These are phyloP conservation scores for Kodamaea fukazawae DNA, from an alignment of 805 yeast genomes.

Conservation along the genomic window DNA sequence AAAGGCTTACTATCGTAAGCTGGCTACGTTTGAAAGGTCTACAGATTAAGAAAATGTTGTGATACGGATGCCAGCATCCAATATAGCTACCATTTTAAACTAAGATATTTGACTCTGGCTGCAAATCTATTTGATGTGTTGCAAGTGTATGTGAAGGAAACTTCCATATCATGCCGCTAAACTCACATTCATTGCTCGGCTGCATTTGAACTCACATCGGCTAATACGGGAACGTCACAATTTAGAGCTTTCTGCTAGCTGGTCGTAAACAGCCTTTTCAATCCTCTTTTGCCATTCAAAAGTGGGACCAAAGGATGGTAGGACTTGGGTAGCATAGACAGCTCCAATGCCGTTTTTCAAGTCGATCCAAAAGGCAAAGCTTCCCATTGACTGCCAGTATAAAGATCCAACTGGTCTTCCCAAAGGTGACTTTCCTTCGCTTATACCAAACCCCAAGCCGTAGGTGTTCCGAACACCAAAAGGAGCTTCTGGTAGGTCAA, in stretches of 20 bases:
- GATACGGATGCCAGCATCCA: no score
- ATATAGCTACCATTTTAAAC: no score
- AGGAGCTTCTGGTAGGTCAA: slow-evolving; percentile 6
- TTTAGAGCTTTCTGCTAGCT: slow-evolving; percentile 2
- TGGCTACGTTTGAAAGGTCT: no score
- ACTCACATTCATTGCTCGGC: no score
- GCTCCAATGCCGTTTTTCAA: slow-evolving; percentile 37
- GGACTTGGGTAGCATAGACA: slow-evolving; percentile 37
- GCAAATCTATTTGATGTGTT: no score
- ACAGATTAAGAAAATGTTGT: no score
- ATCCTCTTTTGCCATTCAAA: slow-evolving; percentile 19
- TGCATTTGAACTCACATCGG: no score
- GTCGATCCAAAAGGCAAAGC: slow-evolving; percentile 41
- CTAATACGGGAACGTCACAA: no score
- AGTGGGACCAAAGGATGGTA: slow-evolving; percentile 30
- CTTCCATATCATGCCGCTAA: no score
- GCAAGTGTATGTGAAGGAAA: no score
- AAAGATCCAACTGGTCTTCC: slow-evolving; percentile 36
- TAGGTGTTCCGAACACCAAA: slow-evolving; percentile 7
- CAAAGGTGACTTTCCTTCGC: slow-evolving; percentile 21
- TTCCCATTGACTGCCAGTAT: slow-evolving; percentile 42
- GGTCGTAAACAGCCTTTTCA: slow-evolving; percentile 27
- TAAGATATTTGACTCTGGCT: no score
- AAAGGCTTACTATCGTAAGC: no score
- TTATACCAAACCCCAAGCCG: slow-evolving; percentile 10